Conservation (phyloP, 176 grass and related monocot species). For the Avena sativa region DNA sequence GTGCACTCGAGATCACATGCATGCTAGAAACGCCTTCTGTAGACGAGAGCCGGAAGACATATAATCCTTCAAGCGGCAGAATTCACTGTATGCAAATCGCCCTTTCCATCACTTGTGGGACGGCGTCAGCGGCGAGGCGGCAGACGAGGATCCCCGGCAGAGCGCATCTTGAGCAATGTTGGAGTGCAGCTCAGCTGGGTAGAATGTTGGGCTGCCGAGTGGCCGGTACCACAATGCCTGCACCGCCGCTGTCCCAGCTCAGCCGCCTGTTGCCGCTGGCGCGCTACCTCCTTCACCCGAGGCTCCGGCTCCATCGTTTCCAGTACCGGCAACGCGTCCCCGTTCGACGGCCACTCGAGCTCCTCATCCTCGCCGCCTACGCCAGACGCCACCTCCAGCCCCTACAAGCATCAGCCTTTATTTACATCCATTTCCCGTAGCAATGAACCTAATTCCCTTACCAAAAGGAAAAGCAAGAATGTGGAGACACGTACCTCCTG, state of each 20-base stretch:
- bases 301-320: conserved; percentile 36
- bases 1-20: no score
- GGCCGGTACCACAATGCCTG: conserved; percentile 46
- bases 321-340: conserved; percentile 47
- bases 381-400: conserved; percentile 11
- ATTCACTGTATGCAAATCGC: not conserved
- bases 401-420: conserved; percentile 37
- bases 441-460: not conserved
- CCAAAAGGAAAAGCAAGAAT: not conserved
- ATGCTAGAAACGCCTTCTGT: no score
- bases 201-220: conserved; percentile 62
- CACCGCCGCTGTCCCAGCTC: not conserved
- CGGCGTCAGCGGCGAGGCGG: not conserved
- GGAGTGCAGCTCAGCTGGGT: conserved; percentile 48
- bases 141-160: not conserved
- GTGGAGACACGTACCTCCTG: not conserved
- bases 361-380: conserved; percentile 27
- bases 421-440: not conserved
- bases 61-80: not conserved
- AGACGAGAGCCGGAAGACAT: not conserved
- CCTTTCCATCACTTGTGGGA: not conserved
- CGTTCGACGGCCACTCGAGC: conserved; percentile 67
- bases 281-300: conserved; percentile 30
- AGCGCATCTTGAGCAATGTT: conserved; percentile 39
- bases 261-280: not conserved